Evolutionary conservation across 2,329 filamentous ascomycete genomes (phyloP).

Genomic region (Mycogone perniciosa): DNA sequence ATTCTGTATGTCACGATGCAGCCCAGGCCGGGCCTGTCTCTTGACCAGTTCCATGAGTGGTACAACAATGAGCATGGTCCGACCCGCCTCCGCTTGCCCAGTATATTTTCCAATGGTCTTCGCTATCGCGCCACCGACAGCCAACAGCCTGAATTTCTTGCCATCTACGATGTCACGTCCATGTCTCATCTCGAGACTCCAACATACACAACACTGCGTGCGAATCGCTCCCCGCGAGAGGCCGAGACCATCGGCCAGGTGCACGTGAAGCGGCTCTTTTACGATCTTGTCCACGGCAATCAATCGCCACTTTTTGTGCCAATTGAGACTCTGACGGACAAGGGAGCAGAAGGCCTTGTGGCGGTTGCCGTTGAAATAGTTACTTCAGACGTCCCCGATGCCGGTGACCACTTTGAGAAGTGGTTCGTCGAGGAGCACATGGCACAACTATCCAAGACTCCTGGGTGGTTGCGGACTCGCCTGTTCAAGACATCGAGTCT

Average conservation of each 20-base stretch:
- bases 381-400: conserved; percentile 43
- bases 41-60: conserved; percentile 78
- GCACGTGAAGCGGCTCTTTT: conserved; percentile 64
- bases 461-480: conserved; percentile 72
- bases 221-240: conserved; percentile 48
- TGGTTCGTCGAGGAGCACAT: conserved; percentile 76
- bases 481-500: conserved; percentile 62
- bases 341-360: conserved; percentile 52
- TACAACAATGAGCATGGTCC: conserved; percentile 93
- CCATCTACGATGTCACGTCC: conserved; percentile 73
- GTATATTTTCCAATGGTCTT: conserved; percentile 69
- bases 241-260: conserved; percentile 49
- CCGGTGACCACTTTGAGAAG: conserved; percentile 48
- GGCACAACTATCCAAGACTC: conserved; percentile 62
- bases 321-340: conserved; percentile 53
- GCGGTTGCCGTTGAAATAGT: conserved; percentile 57
- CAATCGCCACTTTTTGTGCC: conserved; percentile 51
- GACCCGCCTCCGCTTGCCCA: conserved; percentile 66
- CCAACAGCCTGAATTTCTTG: conserved; percentile 62
- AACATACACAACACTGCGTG: conserved; percentile 61
- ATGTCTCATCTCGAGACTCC: conserved; percentile 65
- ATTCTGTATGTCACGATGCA: conserved; percentile 86
- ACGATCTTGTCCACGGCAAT: conserved; percentile 56
- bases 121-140: conserved; percentile 67
- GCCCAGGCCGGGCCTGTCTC: conserved; percentile 58